Percentiles rank a stretch among this genome's conserved stretches.
These are phyloP conservation scores for Exserohilum rostratum DNA, from an alignment of 2,329 filamentous ascomycete species.

Conservation along the genomic window DNA sequence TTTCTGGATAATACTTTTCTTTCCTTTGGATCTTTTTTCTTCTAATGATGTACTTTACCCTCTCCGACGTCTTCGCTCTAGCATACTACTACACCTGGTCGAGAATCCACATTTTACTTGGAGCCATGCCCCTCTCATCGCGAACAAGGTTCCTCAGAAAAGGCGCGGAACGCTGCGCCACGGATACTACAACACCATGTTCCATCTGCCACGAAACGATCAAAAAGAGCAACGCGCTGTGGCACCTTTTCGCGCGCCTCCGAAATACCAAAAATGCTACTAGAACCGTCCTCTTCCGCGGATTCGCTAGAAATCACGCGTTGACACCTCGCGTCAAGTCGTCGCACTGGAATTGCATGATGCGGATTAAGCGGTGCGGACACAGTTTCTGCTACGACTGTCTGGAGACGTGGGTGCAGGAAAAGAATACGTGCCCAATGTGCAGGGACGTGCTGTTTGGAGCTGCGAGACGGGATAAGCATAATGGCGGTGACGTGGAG, in stretches of 20 bases:
- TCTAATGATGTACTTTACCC: too few species aligned
- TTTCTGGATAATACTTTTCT: too few species aligned
- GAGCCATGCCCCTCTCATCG: background rate
- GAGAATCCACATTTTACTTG: too few species aligned
- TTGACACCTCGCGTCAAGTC: background rate
- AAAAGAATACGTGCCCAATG: constrained; percentile 4
- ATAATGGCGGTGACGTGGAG: background rate
- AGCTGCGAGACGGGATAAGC: background rate
- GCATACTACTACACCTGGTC: too few species aligned
- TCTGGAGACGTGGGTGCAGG: background rate
- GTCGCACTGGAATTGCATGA: background rate
- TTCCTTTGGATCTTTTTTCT: too few species aligned
- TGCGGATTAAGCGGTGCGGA: constrained; percentile 2
- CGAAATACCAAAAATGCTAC: background rate
- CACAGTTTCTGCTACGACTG: constrained; percentile 5
- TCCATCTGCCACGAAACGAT: background rate
- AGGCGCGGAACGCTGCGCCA: background rate
- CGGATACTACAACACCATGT: background rate
- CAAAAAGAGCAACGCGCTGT: background rate
- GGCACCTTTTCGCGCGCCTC: background rate
- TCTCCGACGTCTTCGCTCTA: too few species aligned
- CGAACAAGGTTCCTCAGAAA: background rate
- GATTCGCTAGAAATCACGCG: background rate
- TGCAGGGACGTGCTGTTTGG: background rate
- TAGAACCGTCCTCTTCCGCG: background rate